A percentile compares a stretch with the other conserved stretches of the same genome.
Evolutionary conservation across 2,329 filamentous ascomycete genomes (phyloP).

Genomic region (Exophiala xenobiotica): DNA sequence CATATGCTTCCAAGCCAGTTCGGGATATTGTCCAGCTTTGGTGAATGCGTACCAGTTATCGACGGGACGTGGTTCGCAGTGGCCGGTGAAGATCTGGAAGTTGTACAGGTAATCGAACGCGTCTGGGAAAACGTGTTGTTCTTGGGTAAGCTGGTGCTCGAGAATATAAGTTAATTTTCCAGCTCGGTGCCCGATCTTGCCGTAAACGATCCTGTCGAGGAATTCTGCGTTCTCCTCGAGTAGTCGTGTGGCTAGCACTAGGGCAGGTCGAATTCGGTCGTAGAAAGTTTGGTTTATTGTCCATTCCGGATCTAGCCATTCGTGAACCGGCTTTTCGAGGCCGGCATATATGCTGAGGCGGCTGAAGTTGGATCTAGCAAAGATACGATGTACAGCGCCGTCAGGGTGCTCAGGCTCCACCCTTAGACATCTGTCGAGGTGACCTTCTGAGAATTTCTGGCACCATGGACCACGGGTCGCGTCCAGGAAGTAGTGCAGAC

Average conservation of each 20-base stretch:
- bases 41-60: neutral
- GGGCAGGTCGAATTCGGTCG: slow-evolving; percentile 5
- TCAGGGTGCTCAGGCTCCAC: neutral
- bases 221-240: slow-evolving; percentile 1
- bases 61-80: neutral
- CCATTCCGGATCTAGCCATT: neutral
- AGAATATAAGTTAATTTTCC: neutral
- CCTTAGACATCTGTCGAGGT: neutral
- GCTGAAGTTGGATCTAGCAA: slow-evolving; percentile 6
- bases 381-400: neutral
- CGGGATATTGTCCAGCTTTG: neutral
- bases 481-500: too few species aligned
- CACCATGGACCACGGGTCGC: neutral
- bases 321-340: neutral
- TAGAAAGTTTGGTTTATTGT: slow-evolving; percentile 16
- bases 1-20: neutral
- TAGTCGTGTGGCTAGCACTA: slow-evolving; percentile 9
- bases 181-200: neutral
- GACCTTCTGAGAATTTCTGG: neutral
- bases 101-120: neutral
- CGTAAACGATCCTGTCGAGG: slow-evolving; percentile 3
- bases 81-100: slow-evolving; percentile 3
- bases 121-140: neutral
- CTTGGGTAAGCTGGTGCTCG: neutral
- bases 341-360: neutral